Conservation (phyloP, 352 stramenopile genomes). For the Phytopythium montanum region DNA sequence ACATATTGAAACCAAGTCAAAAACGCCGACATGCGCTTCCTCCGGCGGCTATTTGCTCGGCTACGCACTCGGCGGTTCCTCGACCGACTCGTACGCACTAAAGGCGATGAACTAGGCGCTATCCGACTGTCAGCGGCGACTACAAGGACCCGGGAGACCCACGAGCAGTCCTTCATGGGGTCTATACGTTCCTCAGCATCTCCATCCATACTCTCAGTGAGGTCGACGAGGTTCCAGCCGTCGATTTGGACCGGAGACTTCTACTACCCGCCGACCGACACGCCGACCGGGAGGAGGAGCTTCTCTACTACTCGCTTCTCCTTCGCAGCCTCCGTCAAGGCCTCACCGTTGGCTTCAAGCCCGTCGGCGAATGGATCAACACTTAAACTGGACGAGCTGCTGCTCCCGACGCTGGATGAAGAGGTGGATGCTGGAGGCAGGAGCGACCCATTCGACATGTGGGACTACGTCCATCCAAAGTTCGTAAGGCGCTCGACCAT, state of each 20-base stretch:
- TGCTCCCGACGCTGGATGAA: constrained; percentile 1
- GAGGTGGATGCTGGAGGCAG: not conserved
- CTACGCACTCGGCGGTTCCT: constrained; percentile 6
- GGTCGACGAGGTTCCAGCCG: not conserved
- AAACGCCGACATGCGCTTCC: constrained; percentile 4
- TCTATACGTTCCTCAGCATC: not conserved
- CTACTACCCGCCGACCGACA: not conserved
- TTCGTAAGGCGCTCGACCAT: constrained; percentile 28
- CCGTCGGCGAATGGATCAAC: constrained; percentile 1
- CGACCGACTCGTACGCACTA: constrained; percentile 6
- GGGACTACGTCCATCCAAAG: constrained; percentile 54
- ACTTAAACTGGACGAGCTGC: not conserved
- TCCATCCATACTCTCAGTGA: not conserved
- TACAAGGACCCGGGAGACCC: not conserved
- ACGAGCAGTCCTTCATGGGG: constrained; percentile 3
- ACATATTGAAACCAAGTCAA: not conserved
- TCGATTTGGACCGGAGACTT: constrained; percentile 6
- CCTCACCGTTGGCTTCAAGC: not conserved
- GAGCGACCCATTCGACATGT: constrained; percentile 44
- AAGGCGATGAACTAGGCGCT: constrained; percentile 3
- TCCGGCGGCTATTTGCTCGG: not conserved
- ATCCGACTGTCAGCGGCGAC: constrained; percentile 1
- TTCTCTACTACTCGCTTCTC: constrained; percentile 2
- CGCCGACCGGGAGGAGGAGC: not conserved
- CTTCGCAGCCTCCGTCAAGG: not conserved